phyloP scores from a whole-genome alignment of 371 early-diverging fungal genomes.

The Coelomomyces lativittatus region DNA sequence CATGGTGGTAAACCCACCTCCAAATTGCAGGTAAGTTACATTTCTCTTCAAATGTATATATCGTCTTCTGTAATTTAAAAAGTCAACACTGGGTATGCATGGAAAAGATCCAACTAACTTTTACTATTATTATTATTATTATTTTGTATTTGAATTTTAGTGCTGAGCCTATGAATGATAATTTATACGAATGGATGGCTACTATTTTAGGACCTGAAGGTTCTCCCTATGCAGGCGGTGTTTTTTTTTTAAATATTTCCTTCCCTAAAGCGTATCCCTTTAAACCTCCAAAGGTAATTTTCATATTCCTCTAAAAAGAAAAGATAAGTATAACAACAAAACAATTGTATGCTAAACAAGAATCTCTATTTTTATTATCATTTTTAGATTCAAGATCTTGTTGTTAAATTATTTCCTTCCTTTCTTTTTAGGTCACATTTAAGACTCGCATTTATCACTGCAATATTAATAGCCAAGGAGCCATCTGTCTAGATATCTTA shows the following conservation, averaged over 20 bases:
- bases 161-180: conserved; percentile 89
- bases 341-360: too few species aligned
- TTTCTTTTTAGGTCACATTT: conserved; percentile 43
- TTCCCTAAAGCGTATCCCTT: conserved; percentile 87
- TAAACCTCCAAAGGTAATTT: conserved; percentile 56
- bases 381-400: conserved; percentile 2
- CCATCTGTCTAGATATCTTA: conserved; percentile 79
- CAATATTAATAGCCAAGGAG: conserved; percentile 76
- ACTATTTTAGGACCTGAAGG: conserved; percentile 79
- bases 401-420: too few species aligned
- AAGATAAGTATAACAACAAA: too few species aligned
- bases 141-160: conserved; percentile 7
- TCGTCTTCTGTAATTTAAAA: too few species aligned
- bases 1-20: conserved; percentile 82
- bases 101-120: conserved; percentile 3
- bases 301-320: not conserved
- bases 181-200: conserved; percentile 85
- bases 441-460: conserved; percentile 86
- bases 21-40: conserved; percentile 56
- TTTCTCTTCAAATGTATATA: not conserved
- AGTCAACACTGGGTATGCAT: not conserved
- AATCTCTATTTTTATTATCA: too few species aligned
- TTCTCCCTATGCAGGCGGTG: conserved; percentile 57
- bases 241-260: conserved; percentile 59
- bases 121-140: too few species aligned